Evolutionary conservation across 257 asterid genomes (phyloP).

Genomic region (Solanum bulbocastanum): DNA sequence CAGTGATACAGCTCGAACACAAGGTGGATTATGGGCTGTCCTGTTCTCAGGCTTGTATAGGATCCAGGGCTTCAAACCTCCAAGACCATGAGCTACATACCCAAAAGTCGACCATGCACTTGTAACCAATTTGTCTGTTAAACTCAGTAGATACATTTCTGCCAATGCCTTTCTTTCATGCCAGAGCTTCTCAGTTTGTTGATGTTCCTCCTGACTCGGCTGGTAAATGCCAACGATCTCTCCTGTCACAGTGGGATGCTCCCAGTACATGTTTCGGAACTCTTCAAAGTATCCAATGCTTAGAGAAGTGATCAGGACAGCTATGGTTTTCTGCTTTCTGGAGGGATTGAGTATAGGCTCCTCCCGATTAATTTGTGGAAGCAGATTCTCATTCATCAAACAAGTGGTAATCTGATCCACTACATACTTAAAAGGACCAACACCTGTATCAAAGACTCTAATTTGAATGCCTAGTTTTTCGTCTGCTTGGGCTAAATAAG

Average conservation of each 20-base stretch:
- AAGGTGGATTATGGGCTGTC: conserved; percentile 39
- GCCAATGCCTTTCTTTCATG: conserved; percentile 65
- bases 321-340: conserved; percentile 21
- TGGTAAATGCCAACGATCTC: conserved; percentile 41
- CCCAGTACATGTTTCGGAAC: conserved; percentile 51
- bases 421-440: conserved; percentile 32
- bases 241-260: conserved; percentile 45
- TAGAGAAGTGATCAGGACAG: conserved; percentile 52
- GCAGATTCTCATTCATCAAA: conserved; percentile 34
- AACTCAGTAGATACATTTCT: conserved; percentile 61
- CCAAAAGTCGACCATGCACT: conserved; percentile 83
- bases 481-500: conserved; percentile 49
- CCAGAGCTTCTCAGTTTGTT: conserved; percentile 33
- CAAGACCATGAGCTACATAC: conserved; percentile 78
- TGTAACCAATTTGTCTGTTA: conserved; percentile 62
- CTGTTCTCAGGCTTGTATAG: conserved; percentile 44
- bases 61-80: conserved; percentile 74
- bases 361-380: conserved; percentile 24
- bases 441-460: conserved; percentile 28
- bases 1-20: conserved; percentile 41
- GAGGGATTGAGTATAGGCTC: conserved; percentile 2
- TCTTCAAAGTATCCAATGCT: conserved; percentile 45
- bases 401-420: conserved; percentile 57
- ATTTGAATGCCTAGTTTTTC: conserved; percentile 58
- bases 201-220: conserved; percentile 56